Evolutionary conservation across 331 rosid species (phyloP).

Genomic region (Rosa hybrid): DNA sequence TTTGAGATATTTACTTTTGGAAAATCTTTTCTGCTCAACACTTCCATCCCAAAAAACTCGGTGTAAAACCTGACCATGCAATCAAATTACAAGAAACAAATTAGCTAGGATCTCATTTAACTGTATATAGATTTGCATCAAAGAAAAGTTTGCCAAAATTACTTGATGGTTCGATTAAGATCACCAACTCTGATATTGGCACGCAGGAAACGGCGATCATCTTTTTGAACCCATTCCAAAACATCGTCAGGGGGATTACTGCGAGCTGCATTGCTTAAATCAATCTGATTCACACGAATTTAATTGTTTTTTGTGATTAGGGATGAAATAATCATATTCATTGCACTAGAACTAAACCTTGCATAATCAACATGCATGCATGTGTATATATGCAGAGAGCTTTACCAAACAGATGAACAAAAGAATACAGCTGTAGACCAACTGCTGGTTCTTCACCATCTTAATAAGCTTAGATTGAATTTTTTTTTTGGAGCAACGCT

Average conservation of each 20-base stretch:
- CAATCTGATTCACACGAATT: slow-evolving; percentile 5
- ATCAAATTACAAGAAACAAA: background rate
- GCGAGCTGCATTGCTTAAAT: background rate
- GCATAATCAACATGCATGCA: background rate
- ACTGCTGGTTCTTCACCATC: background rate
- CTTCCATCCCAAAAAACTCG: slow-evolving; percentile 7
- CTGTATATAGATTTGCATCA: background rate
- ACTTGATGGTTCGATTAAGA: slow-evolving; percentile 19
- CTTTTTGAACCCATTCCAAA: slow-evolving; percentile 14
- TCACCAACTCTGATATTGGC: slow-evolving; percentile 10
- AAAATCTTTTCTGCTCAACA: slow-evolving; percentile 6
- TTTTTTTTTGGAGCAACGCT: background rate
- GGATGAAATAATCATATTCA: background rate
- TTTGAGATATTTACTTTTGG: slow-evolving; percentile 10
- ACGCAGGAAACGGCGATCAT: slow-evolving; percentile 8
- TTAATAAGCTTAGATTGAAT: background rate
- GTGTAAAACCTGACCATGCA: slow-evolving; percentile 4
- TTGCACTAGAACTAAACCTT: background rate
- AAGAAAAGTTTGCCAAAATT: background rate
- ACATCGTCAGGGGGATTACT: background rate
- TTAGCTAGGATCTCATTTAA: background rate
- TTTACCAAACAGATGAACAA: background rate
- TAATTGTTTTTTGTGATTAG: background rate
- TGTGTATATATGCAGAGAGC: background rate
- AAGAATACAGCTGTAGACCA: background rate